Evolutionary conservation across 176 grass and related monocot genomes (phyloP).

Genomic region (Zea mays): DNA sequence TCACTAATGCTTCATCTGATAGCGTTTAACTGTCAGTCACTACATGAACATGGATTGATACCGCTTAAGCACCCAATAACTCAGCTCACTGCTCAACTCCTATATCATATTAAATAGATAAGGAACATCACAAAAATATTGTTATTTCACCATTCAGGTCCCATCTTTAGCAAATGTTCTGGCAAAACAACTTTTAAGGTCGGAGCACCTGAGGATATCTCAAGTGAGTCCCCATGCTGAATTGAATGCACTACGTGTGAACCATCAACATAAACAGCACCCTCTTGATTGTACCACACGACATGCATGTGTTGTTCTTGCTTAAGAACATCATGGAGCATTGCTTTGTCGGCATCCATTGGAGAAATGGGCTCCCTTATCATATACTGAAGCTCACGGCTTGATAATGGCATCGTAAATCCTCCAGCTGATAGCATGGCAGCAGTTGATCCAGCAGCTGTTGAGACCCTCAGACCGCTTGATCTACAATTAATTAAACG

Average conservation of each 20-base stretch:
- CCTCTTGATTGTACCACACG: conserved; percentile 79
- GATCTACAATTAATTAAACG: conserved; percentile 75
- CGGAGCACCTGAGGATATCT: conserved; percentile 69
- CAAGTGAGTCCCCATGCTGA: conserved; percentile 72
- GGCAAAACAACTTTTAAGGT: conserved; percentile 79
- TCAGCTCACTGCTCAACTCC: background rate
- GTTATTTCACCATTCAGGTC: conserved; percentile 40
- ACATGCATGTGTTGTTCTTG: conserved; percentile 49
- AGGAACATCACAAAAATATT: conserved; percentile 15
- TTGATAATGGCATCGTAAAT: conserved; percentile 68
- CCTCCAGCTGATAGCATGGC: conserved; percentile 92
- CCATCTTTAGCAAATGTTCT: conserved; percentile 45
- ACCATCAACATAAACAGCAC: conserved; percentile 79
- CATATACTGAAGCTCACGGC: conserved; percentile 86
- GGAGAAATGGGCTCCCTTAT: conserved; percentile 83
- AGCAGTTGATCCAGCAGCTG: conserved; percentile 92
- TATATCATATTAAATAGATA: conserved; percentile 26
- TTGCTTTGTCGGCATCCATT: conserved; percentile 41
- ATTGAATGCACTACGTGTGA: conserved; percentile 70
- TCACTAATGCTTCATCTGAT: conserved; percentile 22
- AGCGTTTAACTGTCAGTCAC: conserved; percentile 6
- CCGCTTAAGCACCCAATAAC: conserved; percentile 21
- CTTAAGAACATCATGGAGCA: conserved; percentile 76
- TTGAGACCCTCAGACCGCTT: conserved; percentile 82
- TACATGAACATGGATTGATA: conserved; percentile 2